Base-by-base conservation (phyloP, 129 eudicot genomes). In the Flaveria linearis region DNA sequence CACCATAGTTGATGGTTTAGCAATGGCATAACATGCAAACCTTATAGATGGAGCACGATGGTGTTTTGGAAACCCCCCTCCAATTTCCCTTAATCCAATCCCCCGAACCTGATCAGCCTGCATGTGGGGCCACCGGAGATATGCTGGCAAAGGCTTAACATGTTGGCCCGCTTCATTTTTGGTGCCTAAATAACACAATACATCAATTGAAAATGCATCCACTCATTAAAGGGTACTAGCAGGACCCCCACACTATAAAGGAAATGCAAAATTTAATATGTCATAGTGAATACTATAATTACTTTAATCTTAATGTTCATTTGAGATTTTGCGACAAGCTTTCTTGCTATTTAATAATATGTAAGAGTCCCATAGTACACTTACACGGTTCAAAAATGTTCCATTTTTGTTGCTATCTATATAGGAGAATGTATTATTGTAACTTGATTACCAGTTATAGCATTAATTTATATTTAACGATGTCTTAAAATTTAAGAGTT, bases 101-200 rank as follows among this genome's bases (percentile, higher is more conserved):
- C 96, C 97, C 46, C 85, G 96, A 22, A 91, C 95, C 90, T 95
- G 99, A 80, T 91, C 92, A 71, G 93, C 90, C 86, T 88, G 96
- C 97, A 86, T 89, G 86, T 95, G 99, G 76, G 99, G 99, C 99
- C 99, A 95, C 69, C 96, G 88, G 26, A 91, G 91, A 83, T 88
- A 89, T 15, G 85, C 83, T 25, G 91, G 94, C 63, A 87, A 78
- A 55, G 76, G 75, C 82, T 79, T 87, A n/a, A 57, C 80, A 79
- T 84, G 86, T 84, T 75, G 73, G 45, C 73, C 86, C 70, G 33
- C 82, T 69, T 78, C 86, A 78, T 77, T 78, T 80, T 63, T 64
- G 68, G 79, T 76, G 77, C 87, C 97, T 95, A 76, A 65, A 82
- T 72, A 57, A 58, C 43, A 81, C 55, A 62, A 39, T 42, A 60